These are phyloP conservation scores for Leptomonas pyrrhocoris DNA, from an alignment of 208 protist genomes.

Conservation along the genomic window DNA sequence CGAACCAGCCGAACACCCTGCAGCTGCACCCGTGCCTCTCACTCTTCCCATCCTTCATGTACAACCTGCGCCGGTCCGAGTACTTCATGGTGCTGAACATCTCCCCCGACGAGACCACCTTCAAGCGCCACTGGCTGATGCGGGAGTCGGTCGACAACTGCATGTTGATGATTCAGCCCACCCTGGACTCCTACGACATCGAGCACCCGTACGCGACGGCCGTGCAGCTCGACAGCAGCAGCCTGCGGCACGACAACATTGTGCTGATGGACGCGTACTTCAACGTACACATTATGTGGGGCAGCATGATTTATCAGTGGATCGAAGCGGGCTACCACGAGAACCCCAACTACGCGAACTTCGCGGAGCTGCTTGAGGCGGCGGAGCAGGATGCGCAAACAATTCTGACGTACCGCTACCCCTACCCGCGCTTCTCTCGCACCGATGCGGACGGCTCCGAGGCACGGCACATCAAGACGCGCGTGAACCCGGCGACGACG, in stretches of 20 bases:
- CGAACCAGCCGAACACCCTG: conserved; percentile 88
- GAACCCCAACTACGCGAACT: conserved; percentile 83
- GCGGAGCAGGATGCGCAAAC: conserved; percentile 70
- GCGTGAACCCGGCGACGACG: conserved; percentile 81
- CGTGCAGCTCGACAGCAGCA: conserved; percentile 93
- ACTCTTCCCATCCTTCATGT: conserved; percentile 99
- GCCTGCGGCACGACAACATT: conserved; percentile 93
- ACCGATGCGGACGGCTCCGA: conserved; percentile 86
- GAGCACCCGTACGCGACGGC: conserved; percentile 74
- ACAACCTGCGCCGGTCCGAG: conserved; percentile 97
- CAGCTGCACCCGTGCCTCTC: conserved; percentile 90
- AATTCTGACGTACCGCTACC: conserved; percentile 63
- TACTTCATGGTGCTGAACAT: conserved; percentile 98
- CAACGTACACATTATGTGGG: conserved; percentile 98
- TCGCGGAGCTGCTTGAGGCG: conserved; percentile 68
- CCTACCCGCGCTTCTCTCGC: conserved; percentile 87
- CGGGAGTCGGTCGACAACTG: conserved; percentile 94
- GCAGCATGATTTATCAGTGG: conserved; percentile 95
- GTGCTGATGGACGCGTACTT: conserved; percentile 99
- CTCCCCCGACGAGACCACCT: conserved; percentile 98
- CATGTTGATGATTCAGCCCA: conserved; percentile 98
- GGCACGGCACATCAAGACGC: conserved; percentile 86
- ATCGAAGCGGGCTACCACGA: conserved; percentile 93
- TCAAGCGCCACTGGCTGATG: conserved; percentile 97
- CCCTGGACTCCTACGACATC: conserved; percentile 95